A percentile compares a stretch with the other conserved stretches of the same genome.
Evolutionary conservation across 2,329 filamentous ascomycete genomes (phyloP).

Genomic region (Lithohypha guttulata): DNA sequence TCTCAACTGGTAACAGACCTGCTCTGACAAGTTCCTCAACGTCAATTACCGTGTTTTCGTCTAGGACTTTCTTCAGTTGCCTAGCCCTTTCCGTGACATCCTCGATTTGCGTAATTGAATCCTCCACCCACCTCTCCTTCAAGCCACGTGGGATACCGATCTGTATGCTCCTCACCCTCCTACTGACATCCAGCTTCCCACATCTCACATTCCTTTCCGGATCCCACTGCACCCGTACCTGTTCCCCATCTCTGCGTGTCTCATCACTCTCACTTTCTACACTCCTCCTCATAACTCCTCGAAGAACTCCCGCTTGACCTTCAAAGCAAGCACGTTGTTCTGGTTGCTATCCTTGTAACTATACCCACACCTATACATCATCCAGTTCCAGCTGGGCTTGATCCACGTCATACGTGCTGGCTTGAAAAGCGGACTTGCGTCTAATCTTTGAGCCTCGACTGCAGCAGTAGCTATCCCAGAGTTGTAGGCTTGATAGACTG

Average conservation of each 20-base stretch:
- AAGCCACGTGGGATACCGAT: conserved; percentile 45
- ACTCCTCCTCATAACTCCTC: conserved; percentile 33
- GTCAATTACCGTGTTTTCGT: conserved; percentile 24
- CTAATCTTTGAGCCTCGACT: conserved; percentile 40
- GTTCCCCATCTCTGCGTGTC: conserved; percentile 19
- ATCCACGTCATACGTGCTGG: conserved; percentile 54
- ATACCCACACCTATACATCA: conserved; percentile 54
- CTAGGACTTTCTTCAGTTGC: conserved; percentile 37
- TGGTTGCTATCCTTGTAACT: conserved; percentile 47
- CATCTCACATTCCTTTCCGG: conserved; percentile 44
- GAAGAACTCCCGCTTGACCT: conserved; percentile 43
- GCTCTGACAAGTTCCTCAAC: conserved; percentile 2
- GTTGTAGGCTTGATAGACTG: conserved; percentile 53
- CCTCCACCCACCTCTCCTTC: conserved; percentile 37
- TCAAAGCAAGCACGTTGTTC: conserved; percentile 47
- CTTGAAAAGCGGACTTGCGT: conserved; percentile 43
- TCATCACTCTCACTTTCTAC: conserved; percentile 23
- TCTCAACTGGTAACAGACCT: not conserved
- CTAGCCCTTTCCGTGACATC: conserved; percentile 48
- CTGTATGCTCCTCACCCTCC: conserved; percentile 43
- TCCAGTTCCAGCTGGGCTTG: conserved; percentile 54
- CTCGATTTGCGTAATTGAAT: conserved; percentile 45
- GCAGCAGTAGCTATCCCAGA: conserved; percentile 43
- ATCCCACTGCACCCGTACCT: conserved; percentile 54
- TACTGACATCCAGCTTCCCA: conserved; percentile 32